Conservation (phyloP, 495 filamentous ascomycete species). For the Gamarada debralockiae region DNA sequence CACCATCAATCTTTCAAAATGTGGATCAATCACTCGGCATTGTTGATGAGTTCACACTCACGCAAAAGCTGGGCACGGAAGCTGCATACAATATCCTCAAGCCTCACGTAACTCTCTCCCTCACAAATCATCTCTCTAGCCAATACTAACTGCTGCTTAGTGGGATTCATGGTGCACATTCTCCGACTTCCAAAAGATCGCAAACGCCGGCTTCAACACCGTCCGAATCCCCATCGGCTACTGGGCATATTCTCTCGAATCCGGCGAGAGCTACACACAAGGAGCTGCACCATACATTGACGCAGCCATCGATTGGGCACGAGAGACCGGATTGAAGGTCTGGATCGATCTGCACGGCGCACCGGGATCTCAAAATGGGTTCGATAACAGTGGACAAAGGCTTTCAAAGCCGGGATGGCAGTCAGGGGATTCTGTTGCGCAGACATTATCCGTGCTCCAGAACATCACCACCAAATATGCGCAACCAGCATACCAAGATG, state of each 20-base stretch:
- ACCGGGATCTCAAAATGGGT: slow-evolving; percentile 82
- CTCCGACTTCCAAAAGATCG: slow-evolving; percentile 65
- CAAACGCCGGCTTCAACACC: slow-evolving; percentile 62
- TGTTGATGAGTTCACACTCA: slow-evolving; percentile 60
- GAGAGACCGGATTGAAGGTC: slow-evolving; percentile 56
- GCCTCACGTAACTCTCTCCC: slow-evolving; percentile 27
- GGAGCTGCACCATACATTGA: slow-evolving; percentile 66
- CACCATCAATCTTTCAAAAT: slow-evolving; percentile 56
- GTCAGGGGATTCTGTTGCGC: slow-evolving; percentile 48
- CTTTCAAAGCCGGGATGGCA: slow-evolving; percentile 58
- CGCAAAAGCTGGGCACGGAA: slow-evolving; percentile 44
- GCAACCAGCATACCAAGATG: slow-evolving; percentile 46
- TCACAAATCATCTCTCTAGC: slow-evolving; percentile 9
- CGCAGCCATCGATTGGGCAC: slow-evolving; percentile 65
- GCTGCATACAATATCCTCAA: slow-evolving; percentile 25
- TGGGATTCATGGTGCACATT: slow-evolving; percentile 64
- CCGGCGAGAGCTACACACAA: slow-evolving; percentile 65
- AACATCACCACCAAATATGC: slow-evolving; percentile 58
- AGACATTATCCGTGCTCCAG: slow-evolving; percentile 57
- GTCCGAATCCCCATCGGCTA: slow-evolving; percentile 79
- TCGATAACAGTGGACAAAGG: slow-evolving; percentile 69
- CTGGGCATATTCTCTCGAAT: slow-evolving; percentile 57
- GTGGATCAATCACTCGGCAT: slow-evolving; percentile 36
- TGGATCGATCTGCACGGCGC: slow-evolving; percentile 43
- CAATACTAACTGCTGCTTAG: slow-evolving; percentile 28